Evolutionary conservation across 2,329 filamentous ascomycete species (phyloP).

Genomic region (Colletotrichum incanum): DNA sequence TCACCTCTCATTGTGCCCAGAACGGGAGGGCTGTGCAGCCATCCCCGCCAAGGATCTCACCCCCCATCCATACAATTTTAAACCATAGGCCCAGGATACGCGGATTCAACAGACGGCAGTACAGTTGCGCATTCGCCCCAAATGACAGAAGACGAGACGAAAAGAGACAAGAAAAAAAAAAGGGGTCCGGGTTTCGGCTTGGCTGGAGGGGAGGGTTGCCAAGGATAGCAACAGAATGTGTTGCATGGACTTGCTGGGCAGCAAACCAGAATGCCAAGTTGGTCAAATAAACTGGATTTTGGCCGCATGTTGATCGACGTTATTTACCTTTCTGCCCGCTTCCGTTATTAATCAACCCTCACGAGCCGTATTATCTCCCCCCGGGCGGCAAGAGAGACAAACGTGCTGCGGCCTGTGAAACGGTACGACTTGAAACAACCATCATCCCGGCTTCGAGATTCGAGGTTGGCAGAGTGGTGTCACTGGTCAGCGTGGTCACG

Average conservation of each 20-base stretch:
- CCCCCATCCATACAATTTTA: conserved; percentile 28
- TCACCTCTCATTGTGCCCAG: conserved; percentile 5
- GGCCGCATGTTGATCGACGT: conserved; percentile 6
- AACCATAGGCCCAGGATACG: conserved; percentile 2
- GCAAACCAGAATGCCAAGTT: conserved; percentile 21
- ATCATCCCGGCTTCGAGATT: not conserved
- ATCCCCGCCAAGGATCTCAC: conserved; percentile 16
- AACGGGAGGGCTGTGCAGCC: conserved; percentile 23
- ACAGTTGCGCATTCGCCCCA: not conserved
- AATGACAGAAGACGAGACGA: not conserved
- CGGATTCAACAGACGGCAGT: not conserved
- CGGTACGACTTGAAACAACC: not conserved
- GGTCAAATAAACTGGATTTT: conserved; percentile 4
- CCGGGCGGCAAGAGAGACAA: not conserved
- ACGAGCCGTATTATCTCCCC: not conserved
- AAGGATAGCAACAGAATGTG: not conserved
- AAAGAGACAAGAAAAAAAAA: not conserved
- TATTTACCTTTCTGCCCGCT: not conserved
- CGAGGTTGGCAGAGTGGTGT: not conserved
- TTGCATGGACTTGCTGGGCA: conserved; percentile 7
- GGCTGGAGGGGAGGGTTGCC: conserved; percentile 5
- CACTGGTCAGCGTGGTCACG: not conserved
- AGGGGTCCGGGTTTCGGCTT: conserved; percentile 12
- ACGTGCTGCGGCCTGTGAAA: not conserved
- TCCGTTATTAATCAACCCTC: not conserved